A percentile compares a stretch with the other conserved stretches of the same genome.
Conservation (phyloP, 345 rosid species). For the Barbarea vulgaris region DNA sequence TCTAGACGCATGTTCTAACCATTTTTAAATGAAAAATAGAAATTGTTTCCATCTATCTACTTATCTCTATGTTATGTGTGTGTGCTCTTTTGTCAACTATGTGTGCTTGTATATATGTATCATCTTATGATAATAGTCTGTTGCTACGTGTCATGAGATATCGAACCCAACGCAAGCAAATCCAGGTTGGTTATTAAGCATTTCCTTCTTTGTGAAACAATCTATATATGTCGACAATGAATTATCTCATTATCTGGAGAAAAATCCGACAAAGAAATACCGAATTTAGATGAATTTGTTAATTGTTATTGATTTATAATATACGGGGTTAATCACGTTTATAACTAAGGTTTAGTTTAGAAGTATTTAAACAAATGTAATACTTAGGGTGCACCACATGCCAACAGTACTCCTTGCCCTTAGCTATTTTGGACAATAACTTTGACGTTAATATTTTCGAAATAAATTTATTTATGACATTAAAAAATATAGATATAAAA, state of each 20-base stretch:
- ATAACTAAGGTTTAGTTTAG: neutral
- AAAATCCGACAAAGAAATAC: neutral
- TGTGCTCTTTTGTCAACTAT: slow-evolving; percentile 3
- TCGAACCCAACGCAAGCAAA: slow-evolving; percentile 16
- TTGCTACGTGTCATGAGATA: slow-evolving; percentile 14
- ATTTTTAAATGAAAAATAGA: neutral
- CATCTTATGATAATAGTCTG: neutral
- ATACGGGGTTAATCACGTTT: too few species aligned
- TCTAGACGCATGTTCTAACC: slow-evolving; percentile 8
- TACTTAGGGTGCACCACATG: too few species aligned
- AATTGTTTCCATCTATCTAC: neutral
- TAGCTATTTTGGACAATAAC: too few species aligned
- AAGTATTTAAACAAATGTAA: too few species aligned
- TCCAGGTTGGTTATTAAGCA: slow-evolving; percentile 13
- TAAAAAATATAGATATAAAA: neutral
- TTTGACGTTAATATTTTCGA: neutral
- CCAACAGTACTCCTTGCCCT: too few species aligned
- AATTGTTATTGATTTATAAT: neutral
- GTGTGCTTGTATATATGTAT: neutral
- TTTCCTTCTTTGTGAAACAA: neutral
- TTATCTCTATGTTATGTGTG: slow-evolving; percentile 7
- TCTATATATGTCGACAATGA: neutral
- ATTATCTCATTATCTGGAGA: neutral
- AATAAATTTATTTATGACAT: neutral
- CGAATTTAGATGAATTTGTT: neutral